A percentile compares a stretch with the other conserved stretches of the same genome.
Conservation (phyloP, 345 rosid species). For the Camelina hispida region DNA sequence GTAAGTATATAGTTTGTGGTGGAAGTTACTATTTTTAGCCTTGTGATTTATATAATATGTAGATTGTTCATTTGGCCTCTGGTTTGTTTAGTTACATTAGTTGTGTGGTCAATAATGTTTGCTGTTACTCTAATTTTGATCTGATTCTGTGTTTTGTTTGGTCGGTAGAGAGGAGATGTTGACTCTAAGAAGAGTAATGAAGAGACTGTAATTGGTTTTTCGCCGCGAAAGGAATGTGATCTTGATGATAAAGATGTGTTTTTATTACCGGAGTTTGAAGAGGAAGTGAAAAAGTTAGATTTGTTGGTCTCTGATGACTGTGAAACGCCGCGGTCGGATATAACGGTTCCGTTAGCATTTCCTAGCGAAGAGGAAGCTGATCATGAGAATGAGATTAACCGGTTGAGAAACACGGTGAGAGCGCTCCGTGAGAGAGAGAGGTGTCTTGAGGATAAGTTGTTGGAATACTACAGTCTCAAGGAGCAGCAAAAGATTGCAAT, state of each 20-base stretch:
- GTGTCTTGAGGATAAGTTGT: constrained; percentile 70
- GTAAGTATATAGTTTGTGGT: constrained; percentile 30
- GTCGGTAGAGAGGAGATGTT: constrained; percentile 43
- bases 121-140: background rate
- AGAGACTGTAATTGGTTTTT: constrained; percentile 39
- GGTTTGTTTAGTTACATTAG: background rate
- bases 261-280: constrained; percentile 64
- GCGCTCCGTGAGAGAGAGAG: constrained; percentile 74
- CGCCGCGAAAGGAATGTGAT: constrained; percentile 48
- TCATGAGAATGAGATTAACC: constrained; percentile 64
- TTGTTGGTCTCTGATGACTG: constrained; percentile 31
- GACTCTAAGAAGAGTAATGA: constrained; percentile 37
- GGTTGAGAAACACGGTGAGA: constrained; percentile 60
- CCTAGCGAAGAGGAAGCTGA: constrained; percentile 51
- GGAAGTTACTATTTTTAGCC: constrained; percentile 22
- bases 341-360: constrained; percentile 51
- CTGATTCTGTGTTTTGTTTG: background rate
- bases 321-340: constrained; percentile 50
- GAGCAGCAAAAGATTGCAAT: constrained; percentile 72
- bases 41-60: constrained; percentile 11
- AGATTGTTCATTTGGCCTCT: constrained; percentile 6
- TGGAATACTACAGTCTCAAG: constrained; percentile 84
- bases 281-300: constrained; percentile 56
- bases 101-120: background rate
- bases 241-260: constrained; percentile 52